Base-by-base conservation (phyloP, 306 rosid species). In the Inga oerstediana region DNA sequence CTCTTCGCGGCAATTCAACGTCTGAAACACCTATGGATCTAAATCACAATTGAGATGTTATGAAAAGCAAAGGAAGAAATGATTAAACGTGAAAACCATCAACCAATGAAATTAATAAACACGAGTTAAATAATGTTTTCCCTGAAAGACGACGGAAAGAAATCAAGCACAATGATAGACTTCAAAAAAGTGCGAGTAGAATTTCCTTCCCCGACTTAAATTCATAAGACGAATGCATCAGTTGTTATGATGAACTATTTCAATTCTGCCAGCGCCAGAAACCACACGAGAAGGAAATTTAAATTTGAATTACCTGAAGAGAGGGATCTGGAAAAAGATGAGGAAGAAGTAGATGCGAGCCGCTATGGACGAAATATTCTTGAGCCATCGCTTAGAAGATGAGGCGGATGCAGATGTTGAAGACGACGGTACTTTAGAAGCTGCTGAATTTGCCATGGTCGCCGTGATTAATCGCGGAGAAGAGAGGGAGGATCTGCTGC, bases 241-340 rank as follows among this genome's bases (percentile, higher is more conserved):
- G 10, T 70, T 30, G 20, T 37, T 1, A 54, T 20, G 13, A 56
- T 7, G 79, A 37, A 56, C 30, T 61, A 19, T 20, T 72, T 56
- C 22, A 24, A 49, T 2, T 0, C 19, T 14, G 16, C 24, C 13
- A 52, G 27, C 27, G 35, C 5, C 34, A 43, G 54, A 44, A 44
- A 71, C 35, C n/a, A 44, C 35, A 44, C 22, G 5, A 27, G 5
- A 9, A 37, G 74, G 54, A 51, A 24, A 4, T 3, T 9, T 20
- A 8, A 49, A 80, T 7, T 15, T n/a, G 22, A 51, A 35, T 75
- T 77, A 92, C 99, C 99, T 90, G 94, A 96, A 96, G 70, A 96
- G 97, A 77, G 99, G 98, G 90, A 96, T 86, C 91, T 96, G 98
- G 27, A 96, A 91, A 64, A 94, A 61, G 90, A 94, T 92, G 34